Conservation (phyloP, 768 basidiomycete genomes). For the Mrakia frigida region DNA sequence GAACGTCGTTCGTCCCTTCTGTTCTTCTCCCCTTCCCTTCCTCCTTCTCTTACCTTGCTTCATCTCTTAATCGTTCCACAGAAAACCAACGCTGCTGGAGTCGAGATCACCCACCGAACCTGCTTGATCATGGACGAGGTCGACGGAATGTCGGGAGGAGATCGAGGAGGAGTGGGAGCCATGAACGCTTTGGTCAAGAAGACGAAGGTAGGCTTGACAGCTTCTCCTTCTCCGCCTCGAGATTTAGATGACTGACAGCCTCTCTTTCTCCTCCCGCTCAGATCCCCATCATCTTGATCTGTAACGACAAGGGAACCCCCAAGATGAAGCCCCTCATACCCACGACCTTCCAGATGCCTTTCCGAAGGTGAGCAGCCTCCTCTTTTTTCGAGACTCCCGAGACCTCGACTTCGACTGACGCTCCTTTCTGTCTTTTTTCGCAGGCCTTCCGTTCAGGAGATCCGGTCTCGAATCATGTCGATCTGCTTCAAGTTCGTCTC, state of each 20-base stretch:
- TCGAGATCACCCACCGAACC: constrained; percentile 68
- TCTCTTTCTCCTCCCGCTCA: constrained; percentile 41
- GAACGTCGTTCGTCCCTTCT: neutral
- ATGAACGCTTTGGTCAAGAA: constrained; percentile 87
- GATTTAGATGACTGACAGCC: neutral
- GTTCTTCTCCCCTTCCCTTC: neutral
- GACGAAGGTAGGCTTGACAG: constrained; percentile 58
- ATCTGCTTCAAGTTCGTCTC: constrained; percentile 77
- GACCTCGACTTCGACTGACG: no score
- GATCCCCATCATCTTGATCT: constrained; percentile 97
- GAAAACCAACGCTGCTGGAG: constrained; percentile 63
- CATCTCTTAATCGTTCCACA: constrained; percentile 34
- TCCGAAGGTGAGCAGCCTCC: constrained; percentile 58
- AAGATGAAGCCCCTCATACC: constrained; percentile 80
- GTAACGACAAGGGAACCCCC: constrained; percentile 78
- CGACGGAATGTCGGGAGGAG: constrained; percentile 97
- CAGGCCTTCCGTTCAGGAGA: constrained; percentile 68
- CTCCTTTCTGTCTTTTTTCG: neutral
- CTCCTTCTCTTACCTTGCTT: neutral
- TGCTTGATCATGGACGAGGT: constrained; percentile 99
- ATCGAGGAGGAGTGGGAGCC: constrained; percentile 93
- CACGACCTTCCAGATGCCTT: constrained; percentile 69
- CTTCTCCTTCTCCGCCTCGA: neutral
- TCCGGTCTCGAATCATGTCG: constrained; percentile 81
- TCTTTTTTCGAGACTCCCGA: neutral